Base-by-base conservation (phyloP, 257 asterid species). In the Eucommia ulmoides region DNA sequence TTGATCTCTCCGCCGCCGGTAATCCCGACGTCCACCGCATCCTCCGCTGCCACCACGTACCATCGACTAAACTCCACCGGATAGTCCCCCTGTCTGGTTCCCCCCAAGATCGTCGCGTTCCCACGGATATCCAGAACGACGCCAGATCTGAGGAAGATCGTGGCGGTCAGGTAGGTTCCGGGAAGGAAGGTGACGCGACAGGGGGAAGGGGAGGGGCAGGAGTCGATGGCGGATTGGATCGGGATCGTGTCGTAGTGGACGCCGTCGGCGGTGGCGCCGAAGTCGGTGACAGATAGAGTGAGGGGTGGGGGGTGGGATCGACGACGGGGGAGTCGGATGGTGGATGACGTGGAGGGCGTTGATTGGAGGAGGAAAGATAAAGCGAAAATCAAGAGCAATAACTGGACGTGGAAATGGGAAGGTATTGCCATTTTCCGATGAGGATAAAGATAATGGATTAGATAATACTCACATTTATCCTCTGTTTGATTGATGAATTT, bases 1-100 rank as follows among this genome's bases (percentile, higher is more conserved):
- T 89, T 82, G 60, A 89, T 78, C 79, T 80, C 96, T 47, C 97
- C 96, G 49, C 94, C 96, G 58, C 97, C 93, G 29, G 85, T 82
- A 53, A 89, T 85, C 55, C 96, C 96, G 51, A 82, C 85, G 20
- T 80, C 81, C 69, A 11, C 72, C 65, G 68, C 82, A 20, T 69
- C 57, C 73, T 82, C 88, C 65, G 93, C 97, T 75, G 74, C 19
- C 63, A 89, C 76, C 50, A 89, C 95, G 69, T 85, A 85, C 97
- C 97, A 89, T 56, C 26, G 67, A 7, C 70, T 80, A 51, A 59
- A 77, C 69, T 73, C 65, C 45, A 53, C 59, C 18, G 97, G 93
- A 52, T 80, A 89, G 71, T 85, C 97, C 4, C 58, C 33, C 64
- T 76, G 33, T 54, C 60, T 65, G 1, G 93, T 55, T 4, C 96